Conservation (phyloP, 2,329 filamentous ascomycete species). For the Calonectria honghensis region DNA sequence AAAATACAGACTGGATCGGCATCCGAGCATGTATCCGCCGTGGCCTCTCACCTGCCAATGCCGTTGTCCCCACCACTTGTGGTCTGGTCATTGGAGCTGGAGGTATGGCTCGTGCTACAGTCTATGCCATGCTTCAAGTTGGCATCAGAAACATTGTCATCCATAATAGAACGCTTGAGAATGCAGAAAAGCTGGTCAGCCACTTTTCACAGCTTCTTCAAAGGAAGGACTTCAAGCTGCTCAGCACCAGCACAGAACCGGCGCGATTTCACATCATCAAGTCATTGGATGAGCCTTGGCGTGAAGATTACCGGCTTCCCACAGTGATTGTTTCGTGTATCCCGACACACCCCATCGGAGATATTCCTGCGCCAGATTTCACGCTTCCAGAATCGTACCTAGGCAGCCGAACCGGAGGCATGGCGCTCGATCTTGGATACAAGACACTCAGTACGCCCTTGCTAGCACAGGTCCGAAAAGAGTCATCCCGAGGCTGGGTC, state of each 20-base stretch:
- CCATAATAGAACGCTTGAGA: conserved; percentile 81
- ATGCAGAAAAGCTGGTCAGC: conserved; percentile 79
- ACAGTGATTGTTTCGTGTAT: conserved; percentile 87
- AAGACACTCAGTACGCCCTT: conserved; percentile 83
- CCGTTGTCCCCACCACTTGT: conserved; percentile 72
- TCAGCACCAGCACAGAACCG: conserved; percentile 65
- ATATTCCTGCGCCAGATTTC: conserved; percentile 80
- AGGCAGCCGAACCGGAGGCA: conserved; percentile 82
- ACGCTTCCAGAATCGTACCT: conserved; percentile 82
- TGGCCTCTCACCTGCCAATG: conserved; percentile 83
- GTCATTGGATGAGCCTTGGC: conserved; percentile 78
- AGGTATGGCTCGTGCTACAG: conserved; percentile 86
- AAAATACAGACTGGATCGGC: conserved; percentile 89
- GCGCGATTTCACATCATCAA: conserved; percentile 75
- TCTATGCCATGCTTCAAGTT: conserved; percentile 86
- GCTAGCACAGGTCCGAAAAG: conserved; percentile 78
- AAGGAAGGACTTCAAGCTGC: conserved; percentile 64
- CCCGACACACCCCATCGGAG: conserved; percentile 80
- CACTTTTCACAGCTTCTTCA: conserved; percentile 79
- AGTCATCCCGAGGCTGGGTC: conserved; percentile 80
- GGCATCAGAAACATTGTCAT: conserved; percentile 86
- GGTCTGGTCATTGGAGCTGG: conserved; percentile 79
- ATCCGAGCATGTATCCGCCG: conserved; percentile 83
- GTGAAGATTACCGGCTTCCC: conserved; percentile 75
- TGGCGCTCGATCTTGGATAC: conserved; percentile 85